Evolutionary conservation across 2,329 filamentous ascomycete species (phyloP).

Genomic region (Aureobasidium sp.): DNA sequence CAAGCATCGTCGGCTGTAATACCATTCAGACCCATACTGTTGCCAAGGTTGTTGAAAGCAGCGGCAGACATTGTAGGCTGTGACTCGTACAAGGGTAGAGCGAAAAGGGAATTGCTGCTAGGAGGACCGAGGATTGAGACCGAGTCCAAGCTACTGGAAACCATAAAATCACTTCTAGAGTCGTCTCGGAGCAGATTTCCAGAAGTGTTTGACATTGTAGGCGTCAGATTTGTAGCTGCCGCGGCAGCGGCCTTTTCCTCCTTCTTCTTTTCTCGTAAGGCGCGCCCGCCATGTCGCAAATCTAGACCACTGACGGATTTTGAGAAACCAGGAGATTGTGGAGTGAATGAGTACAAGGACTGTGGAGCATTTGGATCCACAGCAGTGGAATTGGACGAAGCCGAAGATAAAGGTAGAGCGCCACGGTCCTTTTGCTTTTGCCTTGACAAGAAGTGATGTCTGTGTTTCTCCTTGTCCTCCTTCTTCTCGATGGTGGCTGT

Average conservation of each 20-base stretch:
- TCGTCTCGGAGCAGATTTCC: conserved; percentile 8
- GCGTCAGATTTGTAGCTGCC: conserved; percentile 23
- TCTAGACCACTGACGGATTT: conserved; percentile 78
- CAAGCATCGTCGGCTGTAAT: conserved; percentile 64
- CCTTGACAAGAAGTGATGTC: conserved; percentile 69
- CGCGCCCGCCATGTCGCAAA: conserved; percentile 66
- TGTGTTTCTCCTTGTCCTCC: conserved; percentile 64
- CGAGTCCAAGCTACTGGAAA: conserved; percentile 16
- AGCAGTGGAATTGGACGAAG: conserved; percentile 66
- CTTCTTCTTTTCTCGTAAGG: conserved; percentile 64
- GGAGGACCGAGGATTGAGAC: conserved; percentile 19
- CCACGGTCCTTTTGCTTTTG: conserved; percentile 70
- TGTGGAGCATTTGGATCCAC: conserved; percentile 67
- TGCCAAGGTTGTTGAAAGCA: conserved; percentile 35
- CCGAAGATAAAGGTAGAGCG: conserved; percentile 64
- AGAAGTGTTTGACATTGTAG: conserved; percentile 24
- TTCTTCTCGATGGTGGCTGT: conserved; percentile 54
- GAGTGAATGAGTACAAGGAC: conserved; percentile 73
- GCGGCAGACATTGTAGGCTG: conserved; percentile 27
- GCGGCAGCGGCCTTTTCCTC: conserved; percentile 41
- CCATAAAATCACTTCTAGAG: conserved; percentile 16
- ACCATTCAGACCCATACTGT: conserved; percentile 39
- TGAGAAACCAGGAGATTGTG: conserved; percentile 67
- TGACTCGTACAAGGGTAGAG: conserved; percentile 22
- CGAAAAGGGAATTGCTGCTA: conserved; percentile 23